Base-by-base conservation (phyloP, 768 basidiomycete species). In the Pisolithus microcarpus region DNA sequence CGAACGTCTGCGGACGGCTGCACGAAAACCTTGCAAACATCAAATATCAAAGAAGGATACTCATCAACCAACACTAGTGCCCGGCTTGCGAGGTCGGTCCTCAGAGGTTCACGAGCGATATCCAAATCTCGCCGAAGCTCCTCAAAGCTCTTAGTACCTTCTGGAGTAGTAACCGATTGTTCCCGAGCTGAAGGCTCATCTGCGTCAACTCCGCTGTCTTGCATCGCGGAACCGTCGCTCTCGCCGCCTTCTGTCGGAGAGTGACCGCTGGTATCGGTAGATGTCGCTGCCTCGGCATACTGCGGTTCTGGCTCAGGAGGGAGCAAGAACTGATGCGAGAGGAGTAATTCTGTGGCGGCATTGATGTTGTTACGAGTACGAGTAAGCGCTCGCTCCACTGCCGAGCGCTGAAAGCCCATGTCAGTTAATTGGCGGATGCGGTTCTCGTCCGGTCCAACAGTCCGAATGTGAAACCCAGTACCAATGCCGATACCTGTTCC, bases 371-470 rank as follows among this genome's bases (percentile, higher is more conserved):
- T 98, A 55, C 86, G 81, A 4, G 86, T 83, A 10, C 94, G 87
- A 18, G 76, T 67, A 37, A 99, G 73, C 4, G 95, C 95, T 48
- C 84, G 79, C 61, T 89, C 87, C 2, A 85, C 91, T 11, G 90
- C 89, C 38, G 81, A 78, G n/a, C 92, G 82, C 34, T 87, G 82
- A 73, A 98, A 99, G 43, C 96, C 96, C 96, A 99, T 98, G 60
- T 98, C 96, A 9, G 81, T 85, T 49, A 98, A 74, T 59, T 91
- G 87, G 46, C 80, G 79, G 48, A 97, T 81, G 34, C 85, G 80
- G 43, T 75, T 76, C 64, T 93, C 91, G 63, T 91, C 88, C 0
- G 86, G 79, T 11, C 75, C 81, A 53, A 74, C 56, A 19, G 65
- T 63, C 36, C 60, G 64, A 52, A 65, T 66, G 53, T 65, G 64